A percentile compares a stretch with the other conserved stretches of the same genome.
Evolutionary conservation across 805 yeast genomes (phyloP).

Genomic region (Pichia cabralensis): DNA sequence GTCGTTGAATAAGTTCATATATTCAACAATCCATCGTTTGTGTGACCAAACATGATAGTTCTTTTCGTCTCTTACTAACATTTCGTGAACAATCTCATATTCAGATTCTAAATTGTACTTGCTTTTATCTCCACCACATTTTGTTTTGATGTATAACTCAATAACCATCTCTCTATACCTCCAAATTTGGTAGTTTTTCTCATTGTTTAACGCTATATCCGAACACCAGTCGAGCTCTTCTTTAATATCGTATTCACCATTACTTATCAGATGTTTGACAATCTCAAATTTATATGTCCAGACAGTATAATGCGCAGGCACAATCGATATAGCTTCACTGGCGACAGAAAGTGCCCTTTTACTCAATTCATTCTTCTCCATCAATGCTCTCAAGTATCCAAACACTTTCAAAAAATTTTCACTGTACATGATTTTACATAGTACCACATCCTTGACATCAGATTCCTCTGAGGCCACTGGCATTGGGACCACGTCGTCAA

Average conservation of each 20-base stretch:
- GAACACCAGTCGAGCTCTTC: conserved; percentile 77
- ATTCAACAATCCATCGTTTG: conserved; percentile 68
- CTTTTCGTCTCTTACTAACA: conserved; percentile 73
- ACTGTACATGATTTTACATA: conserved; percentile 62
- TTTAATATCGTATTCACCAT: conserved; percentile 20
- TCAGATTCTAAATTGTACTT: conserved; percentile 40
- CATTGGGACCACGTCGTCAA: conserved; percentile 10
- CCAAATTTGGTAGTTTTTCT: conserved; percentile 97
- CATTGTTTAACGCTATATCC: conserved; percentile 58
- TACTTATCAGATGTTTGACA: conserved; percentile 27
- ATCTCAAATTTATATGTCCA: conserved; percentile 68
- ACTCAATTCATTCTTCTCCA: conserved; percentile 50
- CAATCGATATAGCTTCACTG: conserved; percentile 46
- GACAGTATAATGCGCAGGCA: conserved; percentile 87
- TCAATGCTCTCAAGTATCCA: conserved; percentile 51
- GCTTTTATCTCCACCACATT: conserved; percentile 6
- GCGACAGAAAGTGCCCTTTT: conserved; percentile 67
- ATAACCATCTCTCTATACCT: conserved; percentile 71
- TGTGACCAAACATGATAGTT: conserved; percentile 97
- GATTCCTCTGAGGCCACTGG: too few species aligned
- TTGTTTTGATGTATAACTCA: conserved; percentile 18
- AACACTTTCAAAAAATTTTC: conserved; percentile 58
- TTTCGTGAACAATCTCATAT: conserved; percentile 49
- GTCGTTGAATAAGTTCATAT: conserved; percentile 37
- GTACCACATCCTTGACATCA: conserved; percentile 9